These are phyloP conservation scores for Chaetomium fimeti DNA, from an alignment of 495 filamentous ascomycete species.

Conservation along the genomic window DNA sequence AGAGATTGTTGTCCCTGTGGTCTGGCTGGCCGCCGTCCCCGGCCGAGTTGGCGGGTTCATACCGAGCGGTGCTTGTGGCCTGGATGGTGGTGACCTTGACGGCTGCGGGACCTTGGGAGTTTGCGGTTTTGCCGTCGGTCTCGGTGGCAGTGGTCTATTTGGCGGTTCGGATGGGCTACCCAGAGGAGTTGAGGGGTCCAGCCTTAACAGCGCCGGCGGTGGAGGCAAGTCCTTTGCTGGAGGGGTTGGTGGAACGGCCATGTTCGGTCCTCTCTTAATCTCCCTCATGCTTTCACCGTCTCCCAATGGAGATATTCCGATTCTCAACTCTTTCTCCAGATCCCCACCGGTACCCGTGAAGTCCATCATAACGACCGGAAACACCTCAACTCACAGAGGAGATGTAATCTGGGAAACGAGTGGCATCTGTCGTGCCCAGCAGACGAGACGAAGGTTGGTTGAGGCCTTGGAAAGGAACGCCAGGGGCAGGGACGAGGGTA, in stretches of 20 bases:
- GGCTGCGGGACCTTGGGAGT: constrained; percentile 24
- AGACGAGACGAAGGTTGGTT: constrained; percentile 26
- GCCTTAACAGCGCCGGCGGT: constrained; percentile 14
- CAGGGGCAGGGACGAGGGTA: constrained; percentile 10
- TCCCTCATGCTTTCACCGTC: too few species aligned
- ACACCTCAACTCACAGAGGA: constrained; percentile 25
- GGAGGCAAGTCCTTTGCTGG: constrained; percentile 27
- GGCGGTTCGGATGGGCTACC: constrained; percentile 28
- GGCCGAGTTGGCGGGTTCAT: constrained; percentile 35
- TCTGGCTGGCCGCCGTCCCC: constrained; percentile 30
- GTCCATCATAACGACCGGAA: constrained; percentile 17
- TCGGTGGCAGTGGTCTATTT: constrained; percentile 34
- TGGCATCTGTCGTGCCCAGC: constrained; percentile 36
- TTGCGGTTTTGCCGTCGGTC: constrained; percentile 26
- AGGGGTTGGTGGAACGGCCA: constrained; percentile 31
- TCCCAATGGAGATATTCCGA: constrained; percentile 13
- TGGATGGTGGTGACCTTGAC: constrained; percentile 27
- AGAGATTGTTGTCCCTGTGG: constrained; percentile 9
- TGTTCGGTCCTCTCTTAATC: neutral
- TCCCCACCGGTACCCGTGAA: constrained; percentile 27
- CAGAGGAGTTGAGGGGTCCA: constrained; percentile 11
- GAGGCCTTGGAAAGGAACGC: constrained; percentile 1
- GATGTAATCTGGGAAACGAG: constrained; percentile 20
- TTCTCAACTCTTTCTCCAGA: constrained; percentile 28
- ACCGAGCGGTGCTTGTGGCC: constrained; percentile 26